A percentile compares a stretch with the other conserved stretches of the same genome.
These are phyloP conservation scores for Sinapis alba DNA, from an alignment of 441 rosid genomes.

Conservation along the genomic window DNA sequence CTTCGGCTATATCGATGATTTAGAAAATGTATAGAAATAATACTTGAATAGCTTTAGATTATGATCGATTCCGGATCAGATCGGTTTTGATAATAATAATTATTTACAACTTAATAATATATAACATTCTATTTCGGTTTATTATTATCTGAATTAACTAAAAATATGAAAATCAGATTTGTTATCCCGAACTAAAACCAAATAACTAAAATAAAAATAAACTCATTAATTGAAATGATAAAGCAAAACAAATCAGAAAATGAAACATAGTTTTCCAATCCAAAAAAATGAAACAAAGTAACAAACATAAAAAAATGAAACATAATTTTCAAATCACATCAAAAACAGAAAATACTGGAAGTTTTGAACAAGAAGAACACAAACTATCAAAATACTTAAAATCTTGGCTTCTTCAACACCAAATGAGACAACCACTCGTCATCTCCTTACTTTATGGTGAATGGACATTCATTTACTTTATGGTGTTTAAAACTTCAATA, in stretches of 20 bases:
- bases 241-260: not conserved
- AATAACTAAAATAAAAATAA: not conserved
- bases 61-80: not conserved
- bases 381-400: too few species aligned
- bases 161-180: not conserved
- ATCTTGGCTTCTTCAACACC: too few species aligned
- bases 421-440: not conserved
- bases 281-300: not conserved
- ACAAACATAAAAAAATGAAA: not conserved
- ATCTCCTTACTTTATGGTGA: too few species aligned
- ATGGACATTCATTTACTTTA: too few species aligned
- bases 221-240: not conserved
- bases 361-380: too few species aligned
- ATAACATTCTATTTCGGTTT: not conserved
- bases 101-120: not conserved
- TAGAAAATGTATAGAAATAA: not conserved
- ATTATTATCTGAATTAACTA: not conserved
- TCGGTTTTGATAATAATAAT: not conserved
- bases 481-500: too few species aligned
- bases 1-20: not conserved
- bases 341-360: too few species aligned
- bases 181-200: too few species aligned
- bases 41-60: not conserved
- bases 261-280: not conserved
- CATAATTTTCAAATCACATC: not conserved